Base-by-base conservation (phyloP, 1,284 basidiomycete species). In the Austropuccinia psidii region DNA sequence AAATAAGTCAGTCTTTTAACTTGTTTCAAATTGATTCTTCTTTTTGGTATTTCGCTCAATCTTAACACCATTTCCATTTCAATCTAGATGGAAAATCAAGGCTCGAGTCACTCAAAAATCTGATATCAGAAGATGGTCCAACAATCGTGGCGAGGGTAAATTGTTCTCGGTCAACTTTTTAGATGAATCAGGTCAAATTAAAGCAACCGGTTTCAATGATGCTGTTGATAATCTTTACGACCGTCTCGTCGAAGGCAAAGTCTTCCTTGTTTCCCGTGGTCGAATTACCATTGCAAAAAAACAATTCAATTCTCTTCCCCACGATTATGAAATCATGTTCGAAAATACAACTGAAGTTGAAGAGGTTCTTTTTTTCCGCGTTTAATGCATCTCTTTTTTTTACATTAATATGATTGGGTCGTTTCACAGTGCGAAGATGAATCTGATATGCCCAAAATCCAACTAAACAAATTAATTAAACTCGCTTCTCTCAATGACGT, bases 281-380 rank as follows among this genome's bases (percentile, higher is more conserved):
- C 87, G 90, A 69, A 89, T 98, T 79, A 91, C 91, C 79, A 87
- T 98, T 37, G 94, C 95, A 55, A 98, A 98, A 84, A 98, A 95
- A 83, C 95, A 97, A 82, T 99, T 96, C 82, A 90, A 87, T 65
- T 92, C 90, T 79, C 82, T 96, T 60, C 83, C 86, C 77, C 97
- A 96, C 80, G 94, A 98, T 80, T 98, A 98, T 79, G 95, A 98
- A 80, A 87, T 99, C 75, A 85, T 84, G 60, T 85, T 99, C n/a
- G 92, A 94, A 76, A 87, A 86, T 76, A 84, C 86, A 69, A 93
- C 92, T 0, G 89, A 91, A 77, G 84, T 96, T 33, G 88, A 90
- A 80, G 80, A 81, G 41, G 90, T 80, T 61, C 35, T 6, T 31
- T 31, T n/a, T 52, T 8, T 11, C n/a, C 47, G 4, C 4, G 21